Conservation (phyloP, 768 basidiomycete genomes). For the Serpula lacrymans region DNA sequence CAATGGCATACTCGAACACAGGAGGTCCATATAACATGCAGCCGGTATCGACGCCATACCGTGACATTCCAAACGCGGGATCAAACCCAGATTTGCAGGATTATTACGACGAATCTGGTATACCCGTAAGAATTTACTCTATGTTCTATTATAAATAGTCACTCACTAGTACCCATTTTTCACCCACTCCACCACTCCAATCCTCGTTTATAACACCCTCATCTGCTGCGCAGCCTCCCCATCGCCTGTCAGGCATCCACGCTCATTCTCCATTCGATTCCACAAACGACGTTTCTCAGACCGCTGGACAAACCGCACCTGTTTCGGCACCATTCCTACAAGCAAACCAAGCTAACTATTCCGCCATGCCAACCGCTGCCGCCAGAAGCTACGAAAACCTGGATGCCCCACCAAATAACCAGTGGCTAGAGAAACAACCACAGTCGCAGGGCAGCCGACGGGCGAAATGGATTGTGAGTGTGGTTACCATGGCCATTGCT, state of each 20-base stretch:
- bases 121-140: constrained; percentile 10
- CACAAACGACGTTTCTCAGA: constrained; percentile 15
- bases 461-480: constrained; percentile 58
- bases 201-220: constrained; percentile 3
- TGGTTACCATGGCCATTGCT: neutral
- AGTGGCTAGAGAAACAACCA: constrained; percentile 39
- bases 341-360: constrained; percentile 11
- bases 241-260: constrained; percentile 33
- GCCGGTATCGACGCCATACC: constrained; percentile 20
- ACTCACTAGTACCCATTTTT: neutral
- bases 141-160: no score
- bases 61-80: constrained; percentile 11
- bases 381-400: constrained; percentile 29
- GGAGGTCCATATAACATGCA: constrained; percentile 28
- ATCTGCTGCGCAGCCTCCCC: constrained; percentile 29
- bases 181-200: neutral
- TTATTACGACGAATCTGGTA: constrained; percentile 25
- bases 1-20: no score
- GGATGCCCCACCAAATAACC: constrained; percentile 28
- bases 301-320: constrained; percentile 10
- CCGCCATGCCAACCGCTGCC: constrained; percentile 14
- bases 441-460: constrained; percentile 32
- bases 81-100: constrained; percentile 23
- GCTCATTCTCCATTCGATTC: constrained; percentile 30
- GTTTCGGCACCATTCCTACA: neutral